These are phyloP conservation scores for Dictyostelium capitatum DNA, from an alignment of 78 protist species.

Conservation along the genomic window DNA sequence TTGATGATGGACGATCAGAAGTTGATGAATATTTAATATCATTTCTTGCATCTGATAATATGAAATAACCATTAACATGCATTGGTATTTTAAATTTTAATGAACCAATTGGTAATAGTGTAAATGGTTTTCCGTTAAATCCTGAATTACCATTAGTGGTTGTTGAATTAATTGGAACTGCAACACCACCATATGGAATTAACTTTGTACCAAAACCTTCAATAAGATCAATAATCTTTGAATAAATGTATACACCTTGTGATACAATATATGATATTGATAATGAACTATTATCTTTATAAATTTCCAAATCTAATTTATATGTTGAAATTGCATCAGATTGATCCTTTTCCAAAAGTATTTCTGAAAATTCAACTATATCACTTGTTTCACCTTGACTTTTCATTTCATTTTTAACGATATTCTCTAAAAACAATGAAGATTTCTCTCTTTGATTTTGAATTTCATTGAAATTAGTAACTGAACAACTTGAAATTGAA, in stretches of 20 bases:
- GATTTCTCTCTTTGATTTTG: background rate
- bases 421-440: background rate
- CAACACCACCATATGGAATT: slow-evolving; percentile 48
- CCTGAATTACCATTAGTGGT: background rate
- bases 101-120: slow-evolving; percentile 46
- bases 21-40: background rate
- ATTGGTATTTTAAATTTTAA: background rate
- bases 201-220: slow-evolving; percentile 30
- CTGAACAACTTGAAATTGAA: background rate
- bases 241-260: background rate
- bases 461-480: background rate
- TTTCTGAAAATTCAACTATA: background rate
- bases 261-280: background rate
- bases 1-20: background rate
- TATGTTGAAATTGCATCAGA: background rate
- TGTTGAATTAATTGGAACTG: background rate
- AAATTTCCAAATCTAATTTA: background rate
- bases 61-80: slow-evolving; percentile 41
- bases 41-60: slow-evolving; percentile 30
- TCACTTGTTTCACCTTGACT: too few relatives aligned
- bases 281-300: background rate
- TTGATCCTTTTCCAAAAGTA: background rate
- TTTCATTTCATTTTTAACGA: background rate
- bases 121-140: slow-evolving; percentile 41
- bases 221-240: background rate